Base-by-base conservation (phyloP, 768 basidiomycete species). In the Pleurotus pulmonarius region DNA sequence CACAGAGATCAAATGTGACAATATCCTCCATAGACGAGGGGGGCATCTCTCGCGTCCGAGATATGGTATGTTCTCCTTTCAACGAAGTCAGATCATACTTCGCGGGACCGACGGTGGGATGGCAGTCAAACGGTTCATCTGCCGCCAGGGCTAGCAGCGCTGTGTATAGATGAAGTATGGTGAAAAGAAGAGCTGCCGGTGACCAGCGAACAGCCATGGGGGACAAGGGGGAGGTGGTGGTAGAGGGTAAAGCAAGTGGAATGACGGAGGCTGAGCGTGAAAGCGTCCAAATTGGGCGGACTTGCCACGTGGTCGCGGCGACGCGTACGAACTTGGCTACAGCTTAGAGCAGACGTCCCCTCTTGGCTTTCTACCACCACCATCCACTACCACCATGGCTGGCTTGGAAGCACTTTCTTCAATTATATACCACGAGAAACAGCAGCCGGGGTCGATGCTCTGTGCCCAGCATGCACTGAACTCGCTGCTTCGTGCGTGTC, bases 381-480 rank as follows among this genome's bases (percentile, higher is more conserved):
- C 41, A 55, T 26, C 45, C 25, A 29, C n/a, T 12, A 34, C 58
- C 58, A 63, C 56, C 53, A 90, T 89, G 87, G 75, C 84, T 25
- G 77, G 79, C 49, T 72, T 88, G 38, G 82, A 88, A 61, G 63
- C 61, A 25, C 75, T 92, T 8, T 61, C 75, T 11, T 66, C 75
- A 6, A 65, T 78, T 8, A 87, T 93, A 56, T 92, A 92, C 67
- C 89, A 92, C 69, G 90, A 93, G 66, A 81, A 68, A 59, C 91
- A 94, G 68, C 81, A 92, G 65, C 60, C 71, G 56, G 90, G 89
- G 20, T 91, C 90, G 2, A 89, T 89, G 82, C 80, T 93, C 26
- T 94, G 92, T 66, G 92, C 91, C 11, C 91, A 93, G 65, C 90
- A 94, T 71, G 90, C 92, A 6, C 75, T 94, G 29, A 94, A 93